phyloP scores from a whole-genome alignment of 1,139 yeast species.

The Zygosaccharomyces sapae region DNA sequence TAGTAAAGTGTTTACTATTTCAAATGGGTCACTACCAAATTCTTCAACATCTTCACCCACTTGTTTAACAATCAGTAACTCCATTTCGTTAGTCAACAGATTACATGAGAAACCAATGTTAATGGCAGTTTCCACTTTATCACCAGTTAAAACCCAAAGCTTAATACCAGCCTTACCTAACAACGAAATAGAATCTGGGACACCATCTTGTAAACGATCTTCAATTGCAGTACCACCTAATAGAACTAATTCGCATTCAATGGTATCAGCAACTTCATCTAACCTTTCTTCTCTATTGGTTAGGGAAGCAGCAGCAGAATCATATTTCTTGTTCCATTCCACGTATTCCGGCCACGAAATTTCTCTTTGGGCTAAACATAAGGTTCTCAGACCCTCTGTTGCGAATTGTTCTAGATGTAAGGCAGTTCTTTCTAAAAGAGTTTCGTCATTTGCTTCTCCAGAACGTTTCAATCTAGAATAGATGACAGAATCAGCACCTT shows the following conservation, averaged over 20 bases:
- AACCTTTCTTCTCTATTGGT: slow-evolving; percentile 73
- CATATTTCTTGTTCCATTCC: slow-evolving; percentile 67
- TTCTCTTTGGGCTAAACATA: slow-evolving; percentile 85
- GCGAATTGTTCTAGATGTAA: slow-evolving; percentile 87
- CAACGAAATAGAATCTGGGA: slow-evolving; percentile 85
- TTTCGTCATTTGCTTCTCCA: slow-evolving; percentile 36
- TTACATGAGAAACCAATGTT: slow-evolving; percentile 97
- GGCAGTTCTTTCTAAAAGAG: slow-evolving; percentile 60
- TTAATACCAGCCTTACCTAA: slow-evolving; percentile 89
- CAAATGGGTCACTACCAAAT: slow-evolving; percentile 31
- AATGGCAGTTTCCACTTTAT: slow-evolving; percentile 95
- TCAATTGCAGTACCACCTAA: slow-evolving; percentile 98
- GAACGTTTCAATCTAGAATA: slow-evolving; percentile 60
- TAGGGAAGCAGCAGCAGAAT: slow-evolving; percentile 70
- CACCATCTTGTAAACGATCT: slow-evolving; percentile 93
- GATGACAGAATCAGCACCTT: slow-evolving; percentile 94
- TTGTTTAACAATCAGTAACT: slow-evolving; percentile 63
- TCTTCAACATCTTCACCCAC: slow-evolving; percentile 45
- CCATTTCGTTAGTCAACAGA: slow-evolving; percentile 80
- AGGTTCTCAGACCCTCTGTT: slow-evolving; percentile 92
- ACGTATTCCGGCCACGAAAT: slow-evolving; percentile 56
- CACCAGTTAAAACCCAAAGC: slow-evolving; percentile 97
- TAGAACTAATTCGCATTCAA: slow-evolving; percentile 67
- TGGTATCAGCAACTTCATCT: slow-evolving; percentile 73
- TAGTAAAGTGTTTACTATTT: slow-evolving; percentile 53